Conservation (phyloP, 345 rosid genomes). For the Eucalyptus urophylla region DNA sequence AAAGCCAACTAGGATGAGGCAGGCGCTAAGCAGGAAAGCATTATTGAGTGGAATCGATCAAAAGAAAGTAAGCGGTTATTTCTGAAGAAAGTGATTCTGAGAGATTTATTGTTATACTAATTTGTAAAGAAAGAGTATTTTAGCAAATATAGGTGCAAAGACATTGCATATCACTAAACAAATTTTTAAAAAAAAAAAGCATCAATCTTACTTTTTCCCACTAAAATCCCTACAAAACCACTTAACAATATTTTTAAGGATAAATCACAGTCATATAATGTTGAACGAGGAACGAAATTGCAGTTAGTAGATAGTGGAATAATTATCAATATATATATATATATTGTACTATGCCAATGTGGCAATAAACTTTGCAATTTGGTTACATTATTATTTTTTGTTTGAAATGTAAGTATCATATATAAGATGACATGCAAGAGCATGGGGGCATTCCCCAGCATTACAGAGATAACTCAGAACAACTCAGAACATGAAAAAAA, state of each 20-base stretch:
- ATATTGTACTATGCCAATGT: not conserved
- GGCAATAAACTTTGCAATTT: not conserved
- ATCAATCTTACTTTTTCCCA: not conserved
- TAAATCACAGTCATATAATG: not conserved
- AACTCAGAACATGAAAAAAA: too few relatives aligned
- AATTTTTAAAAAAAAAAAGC: not conserved
- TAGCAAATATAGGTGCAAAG: not conserved
- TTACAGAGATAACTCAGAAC: too few relatives aligned
- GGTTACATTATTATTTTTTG: too few relatives aligned
- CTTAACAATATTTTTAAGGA: not conserved
- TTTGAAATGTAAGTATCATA: too few relatives aligned
- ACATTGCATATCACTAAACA: not conserved
- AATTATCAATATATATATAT: too few relatives aligned
- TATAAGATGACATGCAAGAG: too few relatives aligned
- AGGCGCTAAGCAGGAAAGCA: not conserved
- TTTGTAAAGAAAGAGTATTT: not conserved
- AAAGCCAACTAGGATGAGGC: not conserved
- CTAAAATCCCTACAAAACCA: not conserved
- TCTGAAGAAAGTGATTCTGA: not conserved
- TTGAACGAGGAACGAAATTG: not conserved
- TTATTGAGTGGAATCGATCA: not conserved
- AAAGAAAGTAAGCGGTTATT: not conserved
- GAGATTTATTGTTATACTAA: not conserved
- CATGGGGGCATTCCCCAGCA: too few relatives aligned
- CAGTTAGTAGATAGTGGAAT: not conserved